A percentile compares a stretch with the other conserved stretches of the same genome.
These are phyloP conservation scores for Teratosphaeria epicoccoides DNA, from an alignment of 2,329 filamentous ascomycete species.

Conservation along the genomic window DNA sequence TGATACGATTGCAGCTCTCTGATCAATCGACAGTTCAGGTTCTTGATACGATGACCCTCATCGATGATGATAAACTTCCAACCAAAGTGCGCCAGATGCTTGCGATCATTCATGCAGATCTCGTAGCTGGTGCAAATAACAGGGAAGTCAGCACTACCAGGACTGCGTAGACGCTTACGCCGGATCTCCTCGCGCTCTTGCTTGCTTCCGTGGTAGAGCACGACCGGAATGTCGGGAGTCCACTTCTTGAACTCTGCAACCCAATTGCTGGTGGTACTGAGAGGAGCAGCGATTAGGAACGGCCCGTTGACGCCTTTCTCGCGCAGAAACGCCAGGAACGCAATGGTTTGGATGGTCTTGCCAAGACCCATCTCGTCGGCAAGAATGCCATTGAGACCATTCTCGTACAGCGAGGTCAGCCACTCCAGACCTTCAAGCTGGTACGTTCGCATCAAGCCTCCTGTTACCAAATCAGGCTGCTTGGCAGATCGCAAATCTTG, in stretches of 20 bases:
- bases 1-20: constrained; percentile 78
- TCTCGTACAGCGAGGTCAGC: constrained; percentile 75
- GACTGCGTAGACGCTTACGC: constrained; percentile 56
- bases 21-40: constrained; percentile 85
- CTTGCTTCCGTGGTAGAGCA: constrained; percentile 83
- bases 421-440: constrained; percentile 91
- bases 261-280: constrained; percentile 94
- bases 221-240: constrained; percentile 77
- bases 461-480: constrained; percentile 75
- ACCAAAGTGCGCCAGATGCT: constrained; percentile 68
- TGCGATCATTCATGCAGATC: constrained; percentile 84
- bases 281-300: constrained; percentile 77
- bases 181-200: constrained; percentile 68
- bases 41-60: constrained; percentile 95
- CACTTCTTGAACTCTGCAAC: constrained; percentile 85
- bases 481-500: constrained; percentile 67
- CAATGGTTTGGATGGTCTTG: constrained; percentile 86
- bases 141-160: constrained; percentile 65
- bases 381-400: constrained; percentile 81
- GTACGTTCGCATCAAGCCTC: constrained; percentile 86
- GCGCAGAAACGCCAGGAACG: constrained; percentile 73
- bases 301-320: constrained; percentile 83
- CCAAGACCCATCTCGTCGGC: constrained; percentile 92
- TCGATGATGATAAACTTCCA: constrained; percentile 99
- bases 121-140: constrained; percentile 94